phyloP scores from a whole-genome alignment of 2,329 filamentous ascomycete genomes.

The Fusarium paranaense region DNA sequence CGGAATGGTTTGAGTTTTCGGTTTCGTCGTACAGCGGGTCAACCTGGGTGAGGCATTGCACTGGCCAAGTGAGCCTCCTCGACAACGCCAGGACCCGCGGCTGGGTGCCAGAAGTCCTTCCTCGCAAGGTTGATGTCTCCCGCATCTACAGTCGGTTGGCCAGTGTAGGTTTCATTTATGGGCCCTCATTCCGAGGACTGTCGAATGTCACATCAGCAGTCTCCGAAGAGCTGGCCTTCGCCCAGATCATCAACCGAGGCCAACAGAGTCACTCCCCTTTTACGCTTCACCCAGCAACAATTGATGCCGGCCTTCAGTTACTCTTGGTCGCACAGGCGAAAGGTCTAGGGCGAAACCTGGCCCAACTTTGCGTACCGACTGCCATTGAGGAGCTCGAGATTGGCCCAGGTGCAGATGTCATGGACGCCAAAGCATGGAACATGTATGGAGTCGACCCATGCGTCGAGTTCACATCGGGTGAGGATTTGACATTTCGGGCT shows the following conservation, averaged over 20 bases:
- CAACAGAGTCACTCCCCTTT: neutral
- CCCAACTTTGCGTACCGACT: slow-evolving; percentile 3
- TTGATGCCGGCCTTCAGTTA: slow-evolving; percentile 12
- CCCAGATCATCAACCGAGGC: neutral
- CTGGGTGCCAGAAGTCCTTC: neutral
- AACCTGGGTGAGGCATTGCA: slow-evolving; percentile 22
- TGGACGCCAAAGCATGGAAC: slow-evolving; percentile 16
- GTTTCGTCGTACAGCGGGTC: slow-evolving; percentile 16
- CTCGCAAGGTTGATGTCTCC: neutral
- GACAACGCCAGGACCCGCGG: neutral
- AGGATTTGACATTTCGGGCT: neutral
- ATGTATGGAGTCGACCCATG: neutral
- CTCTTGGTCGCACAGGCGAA: neutral
- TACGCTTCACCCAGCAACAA: slow-evolving; percentile 15
- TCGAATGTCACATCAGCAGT: neutral
- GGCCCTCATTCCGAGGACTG: slow-evolving; percentile 1
- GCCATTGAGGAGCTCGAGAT: slow-evolving; percentile 9
- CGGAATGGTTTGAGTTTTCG: slow-evolving; percentile 22
- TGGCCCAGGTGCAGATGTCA: neutral
- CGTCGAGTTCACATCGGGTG: neutral
- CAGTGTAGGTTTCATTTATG: slow-evolving; percentile 3
- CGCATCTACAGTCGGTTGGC: neutral
- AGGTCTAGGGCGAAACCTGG: neutral
- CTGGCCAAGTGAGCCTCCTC: slow-evolving; percentile 15
- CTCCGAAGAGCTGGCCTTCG: neutral